Evolutionary conservation across 116 monocot genomes (phyloP), one percentile per base, ranked within the genome.

Genomic region (Phalaenopsis hybrid): DNA sequence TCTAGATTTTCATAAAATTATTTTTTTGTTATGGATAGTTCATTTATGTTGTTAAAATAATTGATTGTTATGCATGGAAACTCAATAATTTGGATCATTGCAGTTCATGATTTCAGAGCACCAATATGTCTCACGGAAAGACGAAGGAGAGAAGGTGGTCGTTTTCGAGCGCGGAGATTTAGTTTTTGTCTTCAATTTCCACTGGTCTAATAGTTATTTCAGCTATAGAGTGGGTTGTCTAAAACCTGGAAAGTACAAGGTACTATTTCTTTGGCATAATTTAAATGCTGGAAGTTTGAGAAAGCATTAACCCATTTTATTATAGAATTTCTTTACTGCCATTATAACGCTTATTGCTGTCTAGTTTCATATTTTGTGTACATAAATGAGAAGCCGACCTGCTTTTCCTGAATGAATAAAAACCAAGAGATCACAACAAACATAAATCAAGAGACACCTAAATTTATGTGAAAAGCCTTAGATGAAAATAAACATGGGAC

Each of bases 41-140:
- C 37, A 9, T 72, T 72, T 37, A 41, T 51, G 77, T 20, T 57
- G 11, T 45, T 44, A 20, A 57, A 78, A 78, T 50, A 20, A 83
- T n/a, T 77, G 21, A 28, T 48, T 50, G 75, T 6, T 63, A 63
- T 63, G n/a, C 59, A 20, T 59, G 16, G 13, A 79, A 57, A 79
- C 45, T 59, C 44, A 59, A 45, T 72, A 41, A 13, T 37, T 33
- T 72, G 37, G 23, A 23, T 82, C 28, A 28, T 85, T 93, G 88
- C 91, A 99, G 99, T 99, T 99, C 86, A 99, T 99, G 99, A 92
- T 95, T 75, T 89, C 99, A 28, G 85, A 85, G 57, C 95, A 99
- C 81, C 92, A 88, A 77, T 99, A 94, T 79, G 85, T 94, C 83
- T 99, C 99, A 59, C 83, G 90, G 49, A 91, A 94, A 86, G 94